Percentiles rank a stretch among this genome's conserved stretches.
Evolutionary conservation across 2,329 filamentous ascomycete species (phyloP).

Genomic region (Aspergillus unguis): DNA sequence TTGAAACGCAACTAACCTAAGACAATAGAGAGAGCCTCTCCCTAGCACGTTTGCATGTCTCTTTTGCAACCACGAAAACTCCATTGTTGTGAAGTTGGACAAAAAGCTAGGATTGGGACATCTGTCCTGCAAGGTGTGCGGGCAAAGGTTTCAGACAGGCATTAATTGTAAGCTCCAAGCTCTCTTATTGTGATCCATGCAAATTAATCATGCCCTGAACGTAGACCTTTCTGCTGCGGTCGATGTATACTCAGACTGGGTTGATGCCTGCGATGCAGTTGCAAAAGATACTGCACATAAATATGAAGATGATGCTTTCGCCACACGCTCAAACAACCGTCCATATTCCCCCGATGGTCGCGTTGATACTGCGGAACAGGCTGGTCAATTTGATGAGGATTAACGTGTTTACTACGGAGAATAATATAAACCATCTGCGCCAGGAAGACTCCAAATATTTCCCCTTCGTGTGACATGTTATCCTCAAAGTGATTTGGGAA

Average conservation of each 20-base stretch:
- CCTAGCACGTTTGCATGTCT: constrained; percentile 86
- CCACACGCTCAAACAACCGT: constrained; percentile 18
- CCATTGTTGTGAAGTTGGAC: constrained; percentile 85
- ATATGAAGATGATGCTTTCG: constrained; percentile 26
- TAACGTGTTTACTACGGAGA: constrained; percentile 22
- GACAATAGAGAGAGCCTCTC: constrained; percentile 44
- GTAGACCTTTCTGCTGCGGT: constrained; percentile 83
- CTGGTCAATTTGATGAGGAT: constrained; percentile 28
- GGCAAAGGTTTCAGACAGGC: constrained; percentile 85
- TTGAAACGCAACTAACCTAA: constrained; percentile 9
- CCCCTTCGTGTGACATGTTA: not conserved
- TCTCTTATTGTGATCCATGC: not conserved
- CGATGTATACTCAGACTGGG: constrained; percentile 97
- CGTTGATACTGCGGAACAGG: constrained; percentile 14
- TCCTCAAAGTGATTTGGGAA: not conserved
- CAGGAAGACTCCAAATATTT: constrained; percentile 4
- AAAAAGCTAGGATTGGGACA: constrained; percentile 86
- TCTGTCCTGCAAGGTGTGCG: constrained; percentile 87
- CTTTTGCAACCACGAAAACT: constrained; percentile 97
- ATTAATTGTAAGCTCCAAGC: constrained; percentile 72
- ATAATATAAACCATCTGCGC: constrained; percentile 14
- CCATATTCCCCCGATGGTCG: constrained; percentile 19
- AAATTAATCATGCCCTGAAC: not conserved
- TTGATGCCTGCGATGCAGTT: constrained; percentile 82
- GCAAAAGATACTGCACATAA: constrained; percentile 57